Percentiles rank a stretch among this genome's conserved stretches.
phyloP scores from a whole-genome alignment of 2,329 filamentous ascomycete genomes.

The Penicillium nordicum region DNA sequence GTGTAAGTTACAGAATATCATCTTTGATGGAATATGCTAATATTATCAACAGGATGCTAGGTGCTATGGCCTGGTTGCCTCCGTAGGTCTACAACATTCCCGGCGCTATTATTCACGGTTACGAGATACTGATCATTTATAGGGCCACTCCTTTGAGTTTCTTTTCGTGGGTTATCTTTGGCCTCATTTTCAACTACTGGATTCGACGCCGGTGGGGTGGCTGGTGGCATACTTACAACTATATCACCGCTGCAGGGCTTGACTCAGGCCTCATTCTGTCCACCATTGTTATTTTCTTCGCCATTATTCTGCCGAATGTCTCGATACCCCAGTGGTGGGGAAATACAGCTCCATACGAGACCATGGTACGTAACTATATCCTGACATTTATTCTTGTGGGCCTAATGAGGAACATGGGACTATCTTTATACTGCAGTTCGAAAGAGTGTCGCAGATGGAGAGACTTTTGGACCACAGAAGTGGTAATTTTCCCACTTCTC shows the following conservation, averaged over 20 bases:
- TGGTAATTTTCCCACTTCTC: neutral
- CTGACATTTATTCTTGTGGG: neutral
- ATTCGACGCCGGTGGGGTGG: constrained; percentile 32
- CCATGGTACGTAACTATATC: constrained; percentile 16
- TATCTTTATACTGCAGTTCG: constrained; percentile 13
- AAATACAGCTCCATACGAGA: constrained; percentile 30
- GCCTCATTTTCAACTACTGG: constrained; percentile 39
- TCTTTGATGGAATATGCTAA: neutral
- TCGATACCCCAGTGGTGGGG: constrained; percentile 60
- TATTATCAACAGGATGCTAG: constrained; percentile 20
- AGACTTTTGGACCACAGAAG: constrained; percentile 14
- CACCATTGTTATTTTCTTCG: constrained; percentile 65
- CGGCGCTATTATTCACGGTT: constrained; percentile 18
- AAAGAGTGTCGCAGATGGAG: constrained; percentile 14
- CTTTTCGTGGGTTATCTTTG: constrained; percentile 61
- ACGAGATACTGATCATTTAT: neutral
- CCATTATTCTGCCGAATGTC: constrained; percentile 57
- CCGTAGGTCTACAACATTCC: constrained; percentile 43
- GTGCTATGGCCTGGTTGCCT: constrained; percentile 27
- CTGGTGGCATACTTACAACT: constrained; percentile 44
- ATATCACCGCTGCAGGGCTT: constrained; percentile 38
- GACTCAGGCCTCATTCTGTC: constrained; percentile 58
- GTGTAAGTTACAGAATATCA: constrained; percentile 15
- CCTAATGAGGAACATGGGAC: constrained; percentile 1
- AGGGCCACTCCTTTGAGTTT: constrained; percentile 63